Percentiles rank a stretch among this genome's conserved stretches.
Evolutionary conservation across 2,329 filamentous ascomycete species (phyloP).

Genomic region (Claviceps fusiformis): DNA sequence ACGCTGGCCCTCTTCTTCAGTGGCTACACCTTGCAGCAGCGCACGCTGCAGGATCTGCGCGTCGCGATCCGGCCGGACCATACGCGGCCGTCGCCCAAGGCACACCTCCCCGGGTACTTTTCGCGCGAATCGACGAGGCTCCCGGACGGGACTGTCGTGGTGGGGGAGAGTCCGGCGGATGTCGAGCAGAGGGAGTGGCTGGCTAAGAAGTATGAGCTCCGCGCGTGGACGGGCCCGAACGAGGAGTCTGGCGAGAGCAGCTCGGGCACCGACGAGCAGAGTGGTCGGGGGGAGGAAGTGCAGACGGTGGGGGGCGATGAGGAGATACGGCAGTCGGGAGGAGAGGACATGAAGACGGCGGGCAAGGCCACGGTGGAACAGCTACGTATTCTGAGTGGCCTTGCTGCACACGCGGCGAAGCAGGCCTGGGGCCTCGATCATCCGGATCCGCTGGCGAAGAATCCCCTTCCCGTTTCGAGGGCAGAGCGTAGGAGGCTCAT

Average conservation of each 20-base stretch:
- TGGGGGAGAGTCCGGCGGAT: constrained; percentile 23
- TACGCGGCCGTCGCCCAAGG: constrained; percentile 31
- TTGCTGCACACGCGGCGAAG: constrained; percentile 18
- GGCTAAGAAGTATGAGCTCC: constrained; percentile 9
- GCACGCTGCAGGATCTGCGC: constrained; percentile 66
- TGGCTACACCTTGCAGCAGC: constrained; percentile 78
- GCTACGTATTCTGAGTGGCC: constrained; percentile 18
- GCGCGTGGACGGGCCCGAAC: constrained; percentile 11
- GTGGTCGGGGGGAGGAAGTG: background rate
- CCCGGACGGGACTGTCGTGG: constrained; percentile 30
- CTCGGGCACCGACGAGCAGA: constrained; percentile 2
- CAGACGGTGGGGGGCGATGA: background rate
- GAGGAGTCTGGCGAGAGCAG: background rate
- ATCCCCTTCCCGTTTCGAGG: constrained; percentile 33
- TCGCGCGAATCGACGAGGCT: constrained; percentile 30
- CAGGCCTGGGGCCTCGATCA: constrained; percentile 21
- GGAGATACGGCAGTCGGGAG: background rate
- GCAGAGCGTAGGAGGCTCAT: constrained; percentile 43
- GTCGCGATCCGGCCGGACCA: constrained; percentile 46
- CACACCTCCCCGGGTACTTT: constrained; percentile 38
- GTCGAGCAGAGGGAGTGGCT: constrained; percentile 13
- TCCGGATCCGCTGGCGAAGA: constrained; percentile 23
- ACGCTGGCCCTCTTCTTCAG: constrained; percentile 75
- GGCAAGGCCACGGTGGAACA: constrained; percentile 14
- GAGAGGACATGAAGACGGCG: background rate